Conservation (phyloP, 371 early-diverging fungal genomes). For the Zancudomyces culisetae region DNA sequence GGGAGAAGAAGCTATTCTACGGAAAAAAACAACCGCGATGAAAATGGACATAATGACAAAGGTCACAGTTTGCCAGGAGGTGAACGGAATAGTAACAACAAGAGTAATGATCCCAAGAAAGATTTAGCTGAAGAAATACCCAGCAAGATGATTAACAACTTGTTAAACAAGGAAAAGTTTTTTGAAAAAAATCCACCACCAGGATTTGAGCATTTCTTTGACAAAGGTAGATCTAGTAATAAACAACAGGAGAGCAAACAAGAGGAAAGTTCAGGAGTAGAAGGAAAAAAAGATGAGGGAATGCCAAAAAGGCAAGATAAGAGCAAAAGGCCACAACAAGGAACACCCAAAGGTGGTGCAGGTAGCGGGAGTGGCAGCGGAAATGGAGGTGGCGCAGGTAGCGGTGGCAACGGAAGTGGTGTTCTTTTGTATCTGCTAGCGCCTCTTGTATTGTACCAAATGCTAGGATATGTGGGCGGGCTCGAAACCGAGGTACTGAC, state of each 20-base stretch:
- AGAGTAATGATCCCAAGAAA: too few species aligned
- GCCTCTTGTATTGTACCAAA: conserved; percentile 10
- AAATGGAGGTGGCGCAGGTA: background rate
- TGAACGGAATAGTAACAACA: too few species aligned
- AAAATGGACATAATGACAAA: too few species aligned
- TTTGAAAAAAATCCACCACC: conserved; percentile 8
- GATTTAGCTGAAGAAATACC: too few species aligned
- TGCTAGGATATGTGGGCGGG: conserved; percentile 4
- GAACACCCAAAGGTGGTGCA: conserved; percentile 1
- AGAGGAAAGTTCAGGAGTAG: conserved; percentile 28
- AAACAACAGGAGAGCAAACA: conserved; percentile 28
- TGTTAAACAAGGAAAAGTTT: background rate
- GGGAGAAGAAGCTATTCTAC: too few species aligned
- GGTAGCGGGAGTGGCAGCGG: background rate
- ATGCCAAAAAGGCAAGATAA: too few species aligned
- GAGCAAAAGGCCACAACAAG: conserved; percentile 2
- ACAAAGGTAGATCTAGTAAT: conserved; percentile 38
- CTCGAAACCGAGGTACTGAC: conserved; percentile 40
- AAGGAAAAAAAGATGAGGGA: background rate
- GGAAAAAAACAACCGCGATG: too few species aligned
- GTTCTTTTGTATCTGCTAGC: conserved; percentile 3
- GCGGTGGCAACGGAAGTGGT: conserved; percentile 1
- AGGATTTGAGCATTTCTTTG: conserved; percentile 23
- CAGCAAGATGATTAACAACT: too few species aligned
- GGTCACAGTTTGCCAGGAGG: too few species aligned